Evolutionary conservation across 139 green algal genomes (phyloP).

Genomic region (Chlorella sp.): DNA sequence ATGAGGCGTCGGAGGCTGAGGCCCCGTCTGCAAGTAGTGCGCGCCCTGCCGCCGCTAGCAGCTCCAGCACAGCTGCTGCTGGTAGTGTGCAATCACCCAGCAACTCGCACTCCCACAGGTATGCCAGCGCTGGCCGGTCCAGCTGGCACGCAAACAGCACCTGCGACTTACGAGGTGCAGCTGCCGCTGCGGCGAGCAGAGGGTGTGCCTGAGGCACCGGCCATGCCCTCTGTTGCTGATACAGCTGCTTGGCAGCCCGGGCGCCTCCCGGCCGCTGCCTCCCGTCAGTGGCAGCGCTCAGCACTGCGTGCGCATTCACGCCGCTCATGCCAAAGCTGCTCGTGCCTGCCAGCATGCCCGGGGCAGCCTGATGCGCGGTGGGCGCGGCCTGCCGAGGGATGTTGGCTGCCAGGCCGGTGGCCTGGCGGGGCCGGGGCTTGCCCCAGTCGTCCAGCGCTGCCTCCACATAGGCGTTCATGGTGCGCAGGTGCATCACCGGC

Average conservation of each 20-base stretch:
- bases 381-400: conserved; percentile 55
- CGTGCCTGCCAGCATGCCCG: conserved; percentile 3
- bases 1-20: no score
- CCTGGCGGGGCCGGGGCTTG: background rate
- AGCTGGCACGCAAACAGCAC: background rate
- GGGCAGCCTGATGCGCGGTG: conserved; percentile 51
- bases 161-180: background rate
- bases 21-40: no score
- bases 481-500: conserved; percentile 64
- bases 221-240: conserved; percentile 5
- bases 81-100: no score
- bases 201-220: conserved; percentile 6
- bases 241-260: background rate
- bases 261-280: background rate
- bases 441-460: conserved; percentile 11
- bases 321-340: conserved; percentile 52
- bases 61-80: no score
- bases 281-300: background rate
- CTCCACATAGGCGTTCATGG: conserved; percentile 67
- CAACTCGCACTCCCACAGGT: conserved; percentile 62
- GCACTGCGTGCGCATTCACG: conserved; percentile 47
- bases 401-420: background rate
- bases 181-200: conserved; percentile 2
- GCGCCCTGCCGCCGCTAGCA: no score
- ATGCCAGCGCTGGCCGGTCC: conserved; percentile 29